Conservation (phyloP, 2,329 filamentous ascomycete genomes). For the Arthrobotrys megalospora region DNA sequence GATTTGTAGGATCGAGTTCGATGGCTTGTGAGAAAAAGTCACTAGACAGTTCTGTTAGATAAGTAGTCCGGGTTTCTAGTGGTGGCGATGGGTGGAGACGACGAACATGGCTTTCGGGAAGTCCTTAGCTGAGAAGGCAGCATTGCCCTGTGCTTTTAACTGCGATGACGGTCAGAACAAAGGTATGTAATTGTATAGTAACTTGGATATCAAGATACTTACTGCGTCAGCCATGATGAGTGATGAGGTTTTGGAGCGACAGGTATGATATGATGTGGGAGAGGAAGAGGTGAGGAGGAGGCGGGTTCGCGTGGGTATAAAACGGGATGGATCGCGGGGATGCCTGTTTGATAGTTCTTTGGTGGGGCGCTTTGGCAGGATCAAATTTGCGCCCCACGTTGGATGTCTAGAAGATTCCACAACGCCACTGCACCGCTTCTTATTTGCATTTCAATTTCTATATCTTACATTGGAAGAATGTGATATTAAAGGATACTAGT, state of each 20-base stretch:
- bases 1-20: slow-evolving; percentile 86
- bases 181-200: not conserved
- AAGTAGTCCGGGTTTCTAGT: not conserved
- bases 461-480: not conserved
- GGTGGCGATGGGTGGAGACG: slow-evolving; percentile 8
- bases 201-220: slow-evolving; percentile 1
- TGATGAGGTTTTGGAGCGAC: not conserved
- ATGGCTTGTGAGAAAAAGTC: slow-evolving; percentile 96
- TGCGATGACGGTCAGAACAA: slow-evolving; percentile 66
- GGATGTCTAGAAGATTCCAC: slow-evolving; percentile 58
- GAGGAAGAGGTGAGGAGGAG: not conserved
- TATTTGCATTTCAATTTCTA: not conserved
- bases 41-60: slow-evolving; percentile 70
- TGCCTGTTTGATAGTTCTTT: slow-evolving; percentile 16
- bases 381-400: slow-evolving; percentile 52
- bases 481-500: not conserved
- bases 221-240: slow-evolving; percentile 56
- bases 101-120: slow-evolving; percentile 95
- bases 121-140: slow-evolving; percentile 97
- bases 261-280: not conserved
- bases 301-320: slow-evolving; percentile 33
- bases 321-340: slow-evolving; percentile 49
- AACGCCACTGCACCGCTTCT: too few relatives aligned
- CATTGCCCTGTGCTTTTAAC: slow-evolving; percentile 98
- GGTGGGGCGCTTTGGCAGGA: slow-evolving; percentile 49